These are phyloP conservation scores for Penicillium sp. DNA, from an alignment of 2,329 filamentous ascomycete species.

Conservation along the genomic window DNA sequence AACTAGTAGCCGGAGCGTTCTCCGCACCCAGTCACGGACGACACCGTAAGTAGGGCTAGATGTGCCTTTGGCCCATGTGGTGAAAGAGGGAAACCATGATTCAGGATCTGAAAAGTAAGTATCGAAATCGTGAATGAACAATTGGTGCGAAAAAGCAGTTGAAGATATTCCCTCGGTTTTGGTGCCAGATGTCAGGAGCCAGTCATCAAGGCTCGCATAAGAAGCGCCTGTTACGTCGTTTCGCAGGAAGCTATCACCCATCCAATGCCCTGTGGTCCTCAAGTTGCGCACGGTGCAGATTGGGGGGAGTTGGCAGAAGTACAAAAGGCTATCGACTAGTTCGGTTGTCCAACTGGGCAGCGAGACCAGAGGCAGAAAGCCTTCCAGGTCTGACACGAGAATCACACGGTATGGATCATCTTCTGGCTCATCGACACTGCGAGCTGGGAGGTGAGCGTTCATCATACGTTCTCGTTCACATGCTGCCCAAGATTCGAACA, in stretches of 20 bases:
- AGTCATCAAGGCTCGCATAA: constrained; percentile 29
- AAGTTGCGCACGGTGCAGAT: constrained; percentile 35
- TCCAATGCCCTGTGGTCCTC: constrained; percentile 43
- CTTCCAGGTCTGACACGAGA: constrained; percentile 75
- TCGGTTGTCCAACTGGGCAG: constrained; percentile 42
- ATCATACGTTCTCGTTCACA: constrained; percentile 60
- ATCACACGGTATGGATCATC: constrained; percentile 85
- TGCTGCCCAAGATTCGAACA: constrained; percentile 52
- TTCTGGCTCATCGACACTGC: constrained; percentile 73
- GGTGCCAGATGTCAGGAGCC: constrained; percentile 27
- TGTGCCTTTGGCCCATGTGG: constrained; percentile 34
- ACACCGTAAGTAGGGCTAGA: constrained; percentile 39
- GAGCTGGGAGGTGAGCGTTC: constrained; percentile 66
- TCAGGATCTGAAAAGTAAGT: constrained; percentile 56
- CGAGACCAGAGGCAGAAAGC: constrained; percentile 56
- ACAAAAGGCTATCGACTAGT: constrained; percentile 72
- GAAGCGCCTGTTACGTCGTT: constrained; percentile 44
- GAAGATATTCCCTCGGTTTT: constrained; percentile 20
- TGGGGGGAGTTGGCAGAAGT: constrained; percentile 70
- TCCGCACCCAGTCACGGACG: constrained; percentile 55
- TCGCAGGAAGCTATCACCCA: constrained; percentile 60
- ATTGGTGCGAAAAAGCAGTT: constrained; percentile 42
- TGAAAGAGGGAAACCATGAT: constrained; percentile 55
- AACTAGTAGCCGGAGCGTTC: constrained; percentile 64
- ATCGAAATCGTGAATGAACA: constrained; percentile 53